phyloP scores from a whole-genome alignment of 345 rosid genomes.

The Garcia nutans region DNA sequence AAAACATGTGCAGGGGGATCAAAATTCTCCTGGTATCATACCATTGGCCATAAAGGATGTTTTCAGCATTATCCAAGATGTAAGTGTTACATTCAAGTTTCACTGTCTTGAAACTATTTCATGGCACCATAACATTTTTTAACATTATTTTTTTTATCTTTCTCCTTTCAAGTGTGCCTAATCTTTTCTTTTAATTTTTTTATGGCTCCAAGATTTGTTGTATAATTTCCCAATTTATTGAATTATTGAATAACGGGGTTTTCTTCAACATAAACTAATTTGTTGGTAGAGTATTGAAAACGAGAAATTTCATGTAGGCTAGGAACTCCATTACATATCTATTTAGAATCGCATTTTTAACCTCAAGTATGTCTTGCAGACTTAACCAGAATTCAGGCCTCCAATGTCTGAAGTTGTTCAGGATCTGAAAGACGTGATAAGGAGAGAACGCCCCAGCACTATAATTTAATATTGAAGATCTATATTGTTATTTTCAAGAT shows the following conservation, averaged over 20 bases:
- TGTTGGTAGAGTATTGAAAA: not conserved
- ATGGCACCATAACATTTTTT: not conserved
- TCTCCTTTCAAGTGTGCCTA: not conserved
- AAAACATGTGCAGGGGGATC: conserved; percentile 77
- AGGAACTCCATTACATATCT: too few relatives aligned
- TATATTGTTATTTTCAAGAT: too few relatives aligned
- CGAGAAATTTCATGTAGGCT: too few relatives aligned
- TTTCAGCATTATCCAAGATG: conserved; percentile 97
- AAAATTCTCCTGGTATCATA: conserved; percentile 88
- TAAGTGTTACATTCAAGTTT: conserved; percentile 36
- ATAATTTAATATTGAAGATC: too few relatives aligned
- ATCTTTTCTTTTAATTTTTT: not conserved
- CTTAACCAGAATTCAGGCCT: too few relatives aligned
- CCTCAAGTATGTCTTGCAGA: too few relatives aligned
- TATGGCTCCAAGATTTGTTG: not conserved
- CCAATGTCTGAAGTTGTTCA: too few relatives aligned
- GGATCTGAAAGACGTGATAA: too few relatives aligned
- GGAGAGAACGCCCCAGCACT: too few relatives aligned
- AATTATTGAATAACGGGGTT: not conserved
- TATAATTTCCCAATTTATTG: not conserved
- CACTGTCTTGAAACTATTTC: not conserved
- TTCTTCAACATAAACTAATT: not conserved
- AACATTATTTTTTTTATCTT: not conserved
- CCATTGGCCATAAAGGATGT: conserved; percentile 98
- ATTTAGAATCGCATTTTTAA: too few relatives aligned